Base-by-base conservation (phyloP, 257 asterid genomes). In the Ophiorrhiza pumila region DNA sequence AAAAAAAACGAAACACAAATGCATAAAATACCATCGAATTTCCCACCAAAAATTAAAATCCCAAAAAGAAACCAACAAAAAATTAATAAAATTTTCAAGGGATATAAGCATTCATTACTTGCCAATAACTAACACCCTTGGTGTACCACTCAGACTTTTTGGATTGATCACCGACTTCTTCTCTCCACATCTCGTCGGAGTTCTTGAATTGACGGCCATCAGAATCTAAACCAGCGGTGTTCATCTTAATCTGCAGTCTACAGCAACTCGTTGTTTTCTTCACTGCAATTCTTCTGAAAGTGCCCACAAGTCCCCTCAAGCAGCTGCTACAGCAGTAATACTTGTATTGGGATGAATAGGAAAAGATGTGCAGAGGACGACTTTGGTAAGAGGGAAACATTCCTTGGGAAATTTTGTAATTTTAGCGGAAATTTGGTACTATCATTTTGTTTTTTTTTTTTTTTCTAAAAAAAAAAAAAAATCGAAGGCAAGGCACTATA, bases 161-260 rank as follows among this genome's bases (percentile, higher is more conserved):
- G 69, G 79, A 79, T 50, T 85, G 85, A 74, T 87, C 95, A 34
- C 97, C 97, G 62, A 91, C 86, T 78, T 88, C 88, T 83, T 87
- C 98, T 74, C 85, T 85, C 98, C 98, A 93, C 97, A 93, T 93
- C 85, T 93, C 96, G 47, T 83, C 89, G 56, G 95, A 88, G 80
- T 79, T 93, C 59, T 62, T 81, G 83, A 89, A 93, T 63, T 71
- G 79, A 56, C 96, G 95, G 71, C 97, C 97, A 14, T 87, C 92
- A 23, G 95, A 90, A 76, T 89, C 96, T 66, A 78, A 22, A 27
- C 96, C 97, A 56, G 80, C 73, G 56, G 74, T 75, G 75, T 93
- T 85, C 96, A 93, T 93, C 43, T 69, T 46, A 32, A 15, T 64
- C 47, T 29, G 64, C 8, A 45, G 42, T 61, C 37, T 50, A 46